Base-by-base conservation (phyloP, 1,139 yeast genomes). In the Trichomonascaceae sp. region DNA sequence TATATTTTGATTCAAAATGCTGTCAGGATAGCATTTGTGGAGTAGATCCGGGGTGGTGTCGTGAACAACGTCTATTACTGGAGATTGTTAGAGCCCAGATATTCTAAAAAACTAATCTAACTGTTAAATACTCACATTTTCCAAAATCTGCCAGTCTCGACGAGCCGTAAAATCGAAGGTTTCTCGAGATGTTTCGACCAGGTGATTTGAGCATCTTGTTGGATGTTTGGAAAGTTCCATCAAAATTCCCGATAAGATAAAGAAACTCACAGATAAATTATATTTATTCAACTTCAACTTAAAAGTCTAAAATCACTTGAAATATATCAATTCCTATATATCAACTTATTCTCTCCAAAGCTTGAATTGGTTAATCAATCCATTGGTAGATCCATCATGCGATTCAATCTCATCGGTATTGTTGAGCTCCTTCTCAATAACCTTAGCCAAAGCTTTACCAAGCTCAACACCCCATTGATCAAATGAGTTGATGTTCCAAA, bases 381-480 rank as follows among this genome's bases (percentile, higher is more conserved):
- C 89, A 70, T 85, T 87, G 66, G 99, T 93, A 53, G 96, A 87
- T 45, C 85, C 84, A 70, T 93, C 99, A 73, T 93, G 99, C 57
- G 83, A 69, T 46, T 75, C 68, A 56, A 87, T 84, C 51, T 76
- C 74, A 50, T 73, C 70, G 53, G 75, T 68, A 69, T 80, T 83
- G 61, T 85, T 84, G 70, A 93, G 83, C 76, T 93, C 96, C 66
- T 81, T 80, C 65, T 95, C 95, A 69, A 93, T 93, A 60, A 81
- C 95, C 84, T 93, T 93, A 70, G 99, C 99, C 70, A 93, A 83
- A 53, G 87, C 95, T 79, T 93, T 93, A 72, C 99, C 99, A 67
- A 93, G 86, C 78, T 93, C 99, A 67, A 93, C 99, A 75, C 99
- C 99, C 96, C 98, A 93, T 80, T 93, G 99, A 79, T 93, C 99